Evolutionary conservation across 1,284 basidiomycete genomes (phyloP), one percentile per base, ranked within the genome.

Genomic region (Malassezia caprae): DNA sequence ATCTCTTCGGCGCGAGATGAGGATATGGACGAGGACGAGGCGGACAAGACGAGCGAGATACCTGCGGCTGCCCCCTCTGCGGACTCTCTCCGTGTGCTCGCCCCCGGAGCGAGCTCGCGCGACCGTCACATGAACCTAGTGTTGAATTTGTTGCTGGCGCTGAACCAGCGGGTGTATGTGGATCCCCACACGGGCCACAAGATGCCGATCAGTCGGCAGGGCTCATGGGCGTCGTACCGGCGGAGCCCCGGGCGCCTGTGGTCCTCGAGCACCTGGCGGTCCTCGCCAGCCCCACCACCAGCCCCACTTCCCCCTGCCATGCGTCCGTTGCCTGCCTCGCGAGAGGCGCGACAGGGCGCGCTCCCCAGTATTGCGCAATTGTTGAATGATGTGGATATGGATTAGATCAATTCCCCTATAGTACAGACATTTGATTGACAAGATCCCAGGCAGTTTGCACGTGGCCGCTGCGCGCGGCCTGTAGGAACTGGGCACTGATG

Each of bases 321-420:
- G 23, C 32, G 34, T 12, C 17, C 48, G n/a, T 28, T 19, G 23
- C 8, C 42, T 1, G 42, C 42, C 27, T 4, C 28, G 17, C 44
- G 44, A 15, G 44, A 46, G 30, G 21, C 17, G 44, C 26, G 30
- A 8, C 13, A n/a, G 15, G 55, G 45, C 23, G 42, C 41, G 4
- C 31, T 68, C 31, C 66, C 66, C 8, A 66, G 64, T 12, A 55
- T 68, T 17, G 48, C 41, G 19, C 59, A 62, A 53, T 51, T 68
- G 41, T 34, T 68, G 23, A 60, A 61, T 28, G 62, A 65, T 24
- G 32, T 43, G 30, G 39, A 56, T 42, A 56, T 65, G 26, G 58
- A 62, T 2, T 51, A 42, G 24, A 39, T 21, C 1, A 3, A 11
- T 39, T 4, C 15, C 30, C 32, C 13, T 39, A 39, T 39, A 39